Conservation (phyloP, 75 land plant species). For the Selaginella moellendorffii region DNA sequence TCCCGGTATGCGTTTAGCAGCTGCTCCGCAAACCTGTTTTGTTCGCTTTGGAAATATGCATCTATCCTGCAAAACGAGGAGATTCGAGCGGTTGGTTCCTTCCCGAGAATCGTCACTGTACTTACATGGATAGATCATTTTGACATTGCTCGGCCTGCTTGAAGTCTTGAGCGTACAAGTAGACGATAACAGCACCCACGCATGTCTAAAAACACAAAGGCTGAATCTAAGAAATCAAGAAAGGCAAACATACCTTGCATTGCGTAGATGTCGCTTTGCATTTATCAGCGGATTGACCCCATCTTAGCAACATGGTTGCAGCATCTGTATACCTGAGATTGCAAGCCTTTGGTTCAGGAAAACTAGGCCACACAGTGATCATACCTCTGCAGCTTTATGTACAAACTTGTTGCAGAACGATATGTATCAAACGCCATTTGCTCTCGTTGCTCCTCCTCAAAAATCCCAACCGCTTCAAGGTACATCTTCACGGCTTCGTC, state of each 20-base stretch:
- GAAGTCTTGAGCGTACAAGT: constrained; percentile 74
- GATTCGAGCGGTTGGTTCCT: background rate
- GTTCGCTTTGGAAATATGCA: constrained; percentile 69
- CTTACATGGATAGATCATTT: constrained; percentile 87
- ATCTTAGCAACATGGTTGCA: constrained; percentile 64
- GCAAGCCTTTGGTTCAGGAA: background rate
- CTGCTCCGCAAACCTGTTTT: constrained; percentile 57
- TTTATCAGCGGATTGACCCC: constrained; percentile 84
- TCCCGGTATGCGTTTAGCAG: constrained; percentile 67
- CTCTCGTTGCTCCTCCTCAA: constrained; percentile 93
- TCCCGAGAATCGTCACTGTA: background rate
- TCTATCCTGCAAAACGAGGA: constrained; percentile 37
- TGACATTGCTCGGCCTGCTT: constrained; percentile 87
- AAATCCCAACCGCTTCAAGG: constrained; percentile 59
- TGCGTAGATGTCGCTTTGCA: constrained; percentile 82
- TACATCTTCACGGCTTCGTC: constrained; percentile 64
- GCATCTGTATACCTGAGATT: constrained; percentile 64
- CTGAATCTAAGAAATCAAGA: background rate
- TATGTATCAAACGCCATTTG: constrained; percentile 99
- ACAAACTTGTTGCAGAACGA: constrained; percentile 62
- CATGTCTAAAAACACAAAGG: constrained; percentile 45
- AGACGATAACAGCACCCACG: constrained; percentile 82
- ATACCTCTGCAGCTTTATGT: constrained; percentile 73
- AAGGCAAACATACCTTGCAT: constrained; percentile 49
- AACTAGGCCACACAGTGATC: too few species aligned